A percentile compares a stretch with the other conserved stretches of the same genome.
phyloP scores from a whole-genome alignment of 2,329 filamentous ascomycete genomes.

The Pestalotiopsis fici region DNA sequence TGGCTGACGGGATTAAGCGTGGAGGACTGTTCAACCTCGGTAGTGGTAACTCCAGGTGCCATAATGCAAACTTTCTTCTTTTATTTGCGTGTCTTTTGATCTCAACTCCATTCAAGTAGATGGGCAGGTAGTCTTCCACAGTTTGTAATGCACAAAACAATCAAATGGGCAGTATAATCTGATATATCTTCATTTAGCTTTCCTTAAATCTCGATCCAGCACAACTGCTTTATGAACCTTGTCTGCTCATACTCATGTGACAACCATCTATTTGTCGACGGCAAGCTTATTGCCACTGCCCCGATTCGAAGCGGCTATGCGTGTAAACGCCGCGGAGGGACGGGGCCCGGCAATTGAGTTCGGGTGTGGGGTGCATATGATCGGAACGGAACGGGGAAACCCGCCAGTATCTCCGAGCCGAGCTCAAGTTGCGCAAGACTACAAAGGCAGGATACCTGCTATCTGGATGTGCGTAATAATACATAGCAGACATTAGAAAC shows the following conservation, averaged over 20 bases:
- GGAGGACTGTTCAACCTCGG: background rate
- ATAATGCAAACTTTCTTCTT: background rate
- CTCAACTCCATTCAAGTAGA: too few relatives aligned
- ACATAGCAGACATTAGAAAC: background rate
- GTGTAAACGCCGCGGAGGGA: background rate
- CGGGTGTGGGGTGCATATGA: background rate
- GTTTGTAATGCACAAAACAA: too few relatives aligned
- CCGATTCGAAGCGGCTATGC: background rate
- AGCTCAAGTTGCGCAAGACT: background rate
- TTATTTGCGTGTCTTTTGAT: background rate
- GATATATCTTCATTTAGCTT: too few relatives aligned
- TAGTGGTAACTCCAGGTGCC: background rate
- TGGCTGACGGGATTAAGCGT: background rate
- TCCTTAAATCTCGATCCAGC: background rate
- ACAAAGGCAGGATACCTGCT: background rate
- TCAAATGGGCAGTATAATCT: too few relatives aligned
- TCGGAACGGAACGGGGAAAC: background rate
- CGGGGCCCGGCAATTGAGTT: background rate
- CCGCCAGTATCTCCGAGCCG: background rate
- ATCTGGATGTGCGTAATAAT: background rate
- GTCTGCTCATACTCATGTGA: background rate
- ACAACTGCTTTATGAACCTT: background rate
- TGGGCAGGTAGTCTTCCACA: too few relatives aligned
- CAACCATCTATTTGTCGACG: background rate
- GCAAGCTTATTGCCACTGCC: background rate